Base-by-base conservation (phyloP, 2,329 filamentous ascomycete genomes). In the Drechslerella coelobrocha region DNA sequence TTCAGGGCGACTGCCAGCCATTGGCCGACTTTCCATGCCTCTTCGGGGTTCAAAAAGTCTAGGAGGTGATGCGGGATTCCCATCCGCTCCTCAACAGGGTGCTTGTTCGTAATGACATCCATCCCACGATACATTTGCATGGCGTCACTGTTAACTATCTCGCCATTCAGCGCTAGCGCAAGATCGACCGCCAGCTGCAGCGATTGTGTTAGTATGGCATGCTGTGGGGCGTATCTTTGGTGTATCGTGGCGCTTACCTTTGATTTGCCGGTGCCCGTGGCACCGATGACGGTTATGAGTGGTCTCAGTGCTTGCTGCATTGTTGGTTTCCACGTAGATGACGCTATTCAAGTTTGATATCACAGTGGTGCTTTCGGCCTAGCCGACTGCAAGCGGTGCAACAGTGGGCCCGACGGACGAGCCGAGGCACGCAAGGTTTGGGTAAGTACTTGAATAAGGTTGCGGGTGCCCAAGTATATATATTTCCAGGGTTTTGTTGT, bases 91-190 rank as follows among this genome's bases (percentile, higher is more conserved):
- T 86, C 83, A 0, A 77, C 56, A 0, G 90, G 86, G 66, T 97
- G 89, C 78, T 97, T 96, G 79, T 99, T 99, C 24, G 94, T 99
- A 75, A 97, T 93, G 73, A 97, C 88, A 3, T 94, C 92, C 45
- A 99, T 82, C 1, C 94, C 94, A 57, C 85, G 84, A 79, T 99
- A 99, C 80, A 99, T 87, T 78, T 99, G 94, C 92, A 99, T 96
- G 39, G 94, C 94, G 82, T 99, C 94, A 50, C 91, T 91, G 78
- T 99, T 99, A 80, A 99, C 92, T 56, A 99, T 85, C 79, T 99
- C 94, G 77, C 95, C 94, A 78, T 94, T 88, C 79, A 92, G 92
- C 21, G 84, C 86, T 43, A 83, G 83, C 0, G 95, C 94, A 55
- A 99, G 81, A 73, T 96, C 91, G 41, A 99, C 89, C 7, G 94